Evolutionary conservation across 805 yeast species (phyloP).

Genomic region (Metschnikowia arizonensis): DNA sequence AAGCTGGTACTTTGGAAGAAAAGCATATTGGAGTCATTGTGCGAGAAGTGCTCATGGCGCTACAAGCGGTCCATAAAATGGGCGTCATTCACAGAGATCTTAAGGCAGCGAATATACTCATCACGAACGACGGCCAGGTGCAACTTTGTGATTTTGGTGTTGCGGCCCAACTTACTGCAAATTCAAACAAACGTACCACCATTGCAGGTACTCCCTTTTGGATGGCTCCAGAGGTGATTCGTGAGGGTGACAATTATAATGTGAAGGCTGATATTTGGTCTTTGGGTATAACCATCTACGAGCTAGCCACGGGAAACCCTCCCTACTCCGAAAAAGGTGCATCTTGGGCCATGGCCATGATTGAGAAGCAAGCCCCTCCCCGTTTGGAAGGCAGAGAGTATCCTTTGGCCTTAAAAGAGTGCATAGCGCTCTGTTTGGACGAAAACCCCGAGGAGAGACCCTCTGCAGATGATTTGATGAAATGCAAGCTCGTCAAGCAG

Average conservation of each 20-base stretch:
- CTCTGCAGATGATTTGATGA: constrained; percentile 76
- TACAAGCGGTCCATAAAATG: constrained; percentile 75
- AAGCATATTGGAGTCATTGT: constrained; percentile 75
- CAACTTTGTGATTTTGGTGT: constrained; percentile 97
- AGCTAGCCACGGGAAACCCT: constrained; percentile 94
- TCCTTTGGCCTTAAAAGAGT: constrained; percentile 72
- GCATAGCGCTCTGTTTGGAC: constrained; percentile 86
- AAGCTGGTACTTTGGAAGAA: constrained; percentile 88
- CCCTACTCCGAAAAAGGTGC: constrained; percentile 97
- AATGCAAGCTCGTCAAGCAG: constrained; percentile 64
- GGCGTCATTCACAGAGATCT: constrained; percentile 96
- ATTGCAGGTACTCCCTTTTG: constrained; percentile 96
- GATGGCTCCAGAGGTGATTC: constrained; percentile 99
- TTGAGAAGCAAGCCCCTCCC: constrained; percentile 91
- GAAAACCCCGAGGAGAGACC: constrained; percentile 90
- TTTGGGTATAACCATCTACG: constrained; percentile 88
- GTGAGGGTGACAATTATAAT: constrained; percentile 85
- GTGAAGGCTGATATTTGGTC: constrained; percentile 97
- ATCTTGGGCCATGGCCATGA: constrained; percentile 87
- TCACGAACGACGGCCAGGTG: constrained; percentile 84
- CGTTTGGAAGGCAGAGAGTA: constrained; percentile 87
- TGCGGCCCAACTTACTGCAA: constrained; percentile 84
- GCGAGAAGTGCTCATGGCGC: constrained; percentile 74
- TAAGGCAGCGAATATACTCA: constrained; percentile 92
- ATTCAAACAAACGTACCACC: constrained; percentile 77